These are phyloP conservation scores for Phytophthora rubi DNA, from an alignment of 352 stramenopile species.

Conservation along the genomic window DNA sequence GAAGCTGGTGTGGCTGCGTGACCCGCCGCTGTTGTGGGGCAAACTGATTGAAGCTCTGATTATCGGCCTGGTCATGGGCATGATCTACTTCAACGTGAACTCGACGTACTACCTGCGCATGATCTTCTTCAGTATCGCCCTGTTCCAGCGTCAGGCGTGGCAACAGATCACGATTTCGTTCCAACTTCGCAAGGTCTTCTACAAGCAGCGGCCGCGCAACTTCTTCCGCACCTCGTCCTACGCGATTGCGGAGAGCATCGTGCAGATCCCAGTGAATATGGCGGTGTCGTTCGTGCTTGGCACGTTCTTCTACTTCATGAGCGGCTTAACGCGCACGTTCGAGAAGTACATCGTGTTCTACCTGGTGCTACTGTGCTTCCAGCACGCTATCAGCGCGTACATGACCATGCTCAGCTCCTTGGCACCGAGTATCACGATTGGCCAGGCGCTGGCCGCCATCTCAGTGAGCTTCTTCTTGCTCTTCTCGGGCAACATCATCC, in stretches of 20 bases:
- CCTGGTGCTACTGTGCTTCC: conserved; percentile 77
- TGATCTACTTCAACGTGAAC: conserved; percentile 70
- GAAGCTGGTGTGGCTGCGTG: conserved; percentile 16
- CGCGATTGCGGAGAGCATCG: conserved; percentile 66
- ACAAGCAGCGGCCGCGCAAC: conserved; percentile 90
- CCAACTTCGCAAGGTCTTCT: conserved; percentile 86
- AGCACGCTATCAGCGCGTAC: conserved; percentile 71
- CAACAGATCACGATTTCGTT: conserved; percentile 77
- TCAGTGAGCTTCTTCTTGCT: conserved; percentile 73
- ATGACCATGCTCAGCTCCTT: conserved; percentile 70
- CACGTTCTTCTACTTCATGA: conserved; percentile 91
- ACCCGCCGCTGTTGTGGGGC: conserved; percentile 64
- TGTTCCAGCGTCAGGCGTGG: conserved; percentile 81
- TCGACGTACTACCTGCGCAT: conserved; percentile 70
- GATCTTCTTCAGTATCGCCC: conserved; percentile 71
- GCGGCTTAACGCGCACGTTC: conserved; percentile 70
- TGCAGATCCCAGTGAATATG: conserved; percentile 77
- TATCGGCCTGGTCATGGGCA: conserved; percentile 83
- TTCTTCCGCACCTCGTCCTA: conserved; percentile 91
- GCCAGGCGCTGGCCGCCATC: conserved; percentile 53
- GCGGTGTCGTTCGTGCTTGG: conserved; percentile 62
- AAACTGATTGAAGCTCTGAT: conserved; percentile 70
- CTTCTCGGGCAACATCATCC: conserved; percentile 83
- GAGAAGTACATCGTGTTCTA: conserved; percentile 84
- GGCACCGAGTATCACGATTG: conserved; percentile 62